Evolutionary conservation across 1,139 yeast species (phyloP), one percentile per base, ranked within the genome.

Genomic region (Sugiyamaella neomexicana): DNA sequence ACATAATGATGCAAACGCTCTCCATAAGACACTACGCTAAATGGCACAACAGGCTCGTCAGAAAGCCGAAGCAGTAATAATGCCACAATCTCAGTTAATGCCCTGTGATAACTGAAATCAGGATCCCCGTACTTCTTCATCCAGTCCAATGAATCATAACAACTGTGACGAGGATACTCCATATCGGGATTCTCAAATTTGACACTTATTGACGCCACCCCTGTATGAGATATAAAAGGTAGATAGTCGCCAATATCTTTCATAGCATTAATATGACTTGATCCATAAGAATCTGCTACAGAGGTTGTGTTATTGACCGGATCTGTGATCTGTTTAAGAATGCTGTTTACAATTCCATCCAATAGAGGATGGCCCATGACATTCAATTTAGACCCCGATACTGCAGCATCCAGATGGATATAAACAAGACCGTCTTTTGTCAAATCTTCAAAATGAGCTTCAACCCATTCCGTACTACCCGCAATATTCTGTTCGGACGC

Each of bases 381-480:
- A 42, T 77, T 75, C 37, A 91, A 67, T 15, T 47, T 36, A 52
- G 80, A 78, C 1, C 95, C 95, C 1, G 83, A 73, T n/a, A 87
- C 75, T 1, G 86, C 84, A 64, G 83, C 87, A 63, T 85, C 86
- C 46, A 93, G 75, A 65, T 93, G 96, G 57, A 93, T 78, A 63
- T 88, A 88, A 0, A 89, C 78, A 62, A 81, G 83, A 0, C 89
- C 88, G 59, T 85, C 85, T 47, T 80, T 76, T 55, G 77, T 72
- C 37, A 89, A 72, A 42, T 75, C 76, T 20, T 79, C 79, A 23
- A 75, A 70, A 58, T 81, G 79, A 40, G 76, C 74, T 63, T 87
- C 89, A 5, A 86, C 79, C 82, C 93, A 84, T 64, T 87, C 95
- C 0, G 95, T 79, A 40, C 90, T 78, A 0, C 99, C 99, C 0